A percentile compares a stretch with the other conserved stretches of the same genome.
Evolutionary conservation across 2,329 filamentous ascomycete species (phyloP).

Genomic region (Boeremia lycopersici): DNA sequence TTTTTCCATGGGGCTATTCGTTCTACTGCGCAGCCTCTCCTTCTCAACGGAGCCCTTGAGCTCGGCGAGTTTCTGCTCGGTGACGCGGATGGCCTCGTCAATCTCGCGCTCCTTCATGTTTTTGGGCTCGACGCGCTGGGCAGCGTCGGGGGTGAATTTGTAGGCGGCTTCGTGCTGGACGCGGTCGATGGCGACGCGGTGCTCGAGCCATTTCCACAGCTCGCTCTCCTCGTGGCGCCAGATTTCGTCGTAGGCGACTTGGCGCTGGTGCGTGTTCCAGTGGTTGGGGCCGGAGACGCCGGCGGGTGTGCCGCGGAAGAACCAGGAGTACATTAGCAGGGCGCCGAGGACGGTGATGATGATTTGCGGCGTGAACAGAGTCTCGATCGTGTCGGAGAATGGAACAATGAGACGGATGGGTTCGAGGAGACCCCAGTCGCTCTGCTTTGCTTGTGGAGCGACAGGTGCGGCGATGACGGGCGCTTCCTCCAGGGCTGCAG

Average conservation of each 20-base stretch:
- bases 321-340: constrained; percentile 39
- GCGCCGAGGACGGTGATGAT: constrained; percentile 77
- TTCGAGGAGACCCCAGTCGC: constrained; percentile 79
- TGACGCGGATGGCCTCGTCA: constrained; percentile 80
- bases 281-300: constrained; percentile 36
- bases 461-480: constrained; percentile 44
- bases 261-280: constrained; percentile 63
- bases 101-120: constrained; percentile 76
- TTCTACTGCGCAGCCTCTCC: constrained; percentile 28
- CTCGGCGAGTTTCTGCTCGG: constrained; percentile 80
- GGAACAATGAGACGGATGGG: constrained; percentile 76
- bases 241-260: constrained; percentile 89
- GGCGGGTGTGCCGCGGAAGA: constrained; percentile 44
- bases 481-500: constrained; percentile 53
- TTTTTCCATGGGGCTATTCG: constrained; percentile 30
- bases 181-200: constrained; percentile 75
- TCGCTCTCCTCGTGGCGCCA: constrained; percentile 88
- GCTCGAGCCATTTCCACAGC: constrained; percentile 92
- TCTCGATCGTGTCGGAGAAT: constrained; percentile 69
- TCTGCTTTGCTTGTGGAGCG: constrained; percentile 38
- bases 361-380: constrained; percentile 76
- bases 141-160: constrained; percentile 44
- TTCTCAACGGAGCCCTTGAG: constrained; percentile 71
- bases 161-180: constrained; percentile 32
- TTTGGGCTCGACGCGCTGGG: constrained; percentile 52